Evolutionary conservation across 2,329 filamentous ascomycete species (phyloP), one percentile per base, ranked within the genome.

Genomic region (Fusarium sp.): DNA sequence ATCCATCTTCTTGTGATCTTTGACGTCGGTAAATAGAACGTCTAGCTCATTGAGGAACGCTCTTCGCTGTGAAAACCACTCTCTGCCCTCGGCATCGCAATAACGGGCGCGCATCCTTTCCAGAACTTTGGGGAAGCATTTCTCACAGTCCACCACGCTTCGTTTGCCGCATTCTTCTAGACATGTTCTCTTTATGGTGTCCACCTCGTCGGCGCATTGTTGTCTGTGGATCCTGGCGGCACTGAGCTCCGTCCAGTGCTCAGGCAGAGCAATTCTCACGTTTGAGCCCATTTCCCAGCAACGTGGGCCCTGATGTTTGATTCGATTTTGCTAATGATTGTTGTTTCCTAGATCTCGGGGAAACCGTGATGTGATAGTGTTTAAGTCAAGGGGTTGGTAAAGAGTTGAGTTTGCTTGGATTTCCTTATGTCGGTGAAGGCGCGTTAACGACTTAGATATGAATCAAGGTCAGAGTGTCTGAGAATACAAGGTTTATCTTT

Each of bases 1-100:
- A 53, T 81, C 79, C n/a, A 79, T 73, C 45, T 81, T 74, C 39
- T 81, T 80, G 67, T 81, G 77, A 18, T 80, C 77, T 68, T 81
- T 83, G 53, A 83, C 84, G 52, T 84, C 82, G 7, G 83, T 76
- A 65, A 89, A 84, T 46, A 87, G 73, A 46, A 76, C 75, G 64
- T 85, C 84, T 13, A 89, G 79, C 57, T 85, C 84, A 54, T 81
- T 78, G 23, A 87, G 77, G 62, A 89, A 87, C 10, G 78, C 78
- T 30, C 79, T 79, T 31, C 85, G 79, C 46, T 81, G 80, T 4
- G 83, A 79, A 74, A 88, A 88, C 87, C 87, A 89, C 73, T 86
- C 84, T 21, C 71, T 75, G 19, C 77, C 78, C 43, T 74, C 62
- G 26, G 75, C 76, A n/a, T 78, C 77, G 50, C 72, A 75, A 55